A percentile compares a stretch with the other conserved stretches of the same genome.
Conservation (phyloP, 352 stramenopile genomes). For the Pythium brassicae region DNA sequence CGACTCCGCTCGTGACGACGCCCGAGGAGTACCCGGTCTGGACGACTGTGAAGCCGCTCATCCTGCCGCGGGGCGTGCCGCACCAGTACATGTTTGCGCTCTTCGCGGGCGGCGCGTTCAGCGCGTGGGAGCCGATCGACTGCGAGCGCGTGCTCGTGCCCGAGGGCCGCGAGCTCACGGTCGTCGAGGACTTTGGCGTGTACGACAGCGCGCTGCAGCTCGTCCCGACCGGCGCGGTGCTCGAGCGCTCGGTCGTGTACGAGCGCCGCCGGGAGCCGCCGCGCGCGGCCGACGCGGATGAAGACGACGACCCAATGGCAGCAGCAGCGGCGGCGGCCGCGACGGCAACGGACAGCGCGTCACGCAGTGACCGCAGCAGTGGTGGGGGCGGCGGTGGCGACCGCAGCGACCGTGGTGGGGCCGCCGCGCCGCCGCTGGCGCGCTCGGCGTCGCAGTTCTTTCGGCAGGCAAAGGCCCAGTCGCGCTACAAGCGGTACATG, state of each 20-base stretch:
- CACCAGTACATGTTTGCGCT: constrained; percentile 91
- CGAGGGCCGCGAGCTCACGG: constrained; percentile 75
- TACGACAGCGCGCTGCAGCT: constrained; percentile 66
- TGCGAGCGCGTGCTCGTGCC: constrained; percentile 68
- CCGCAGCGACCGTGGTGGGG: background rate
- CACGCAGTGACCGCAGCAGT: no score
- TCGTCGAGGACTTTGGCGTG: constrained; percentile 70
- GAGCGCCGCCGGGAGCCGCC: constrained; percentile 29
- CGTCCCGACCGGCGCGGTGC: constrained; percentile 45
- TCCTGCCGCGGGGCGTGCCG: constrained; percentile 79
- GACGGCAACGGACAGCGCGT: no score
- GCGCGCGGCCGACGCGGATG: constrained; percentile 12
- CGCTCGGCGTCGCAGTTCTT: constrained; percentile 50
- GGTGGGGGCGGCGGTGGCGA: background rate
- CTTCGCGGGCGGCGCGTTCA: constrained; percentile 83
- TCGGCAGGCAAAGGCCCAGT: constrained; percentile 70
- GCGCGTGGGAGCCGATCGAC: constrained; percentile 77
- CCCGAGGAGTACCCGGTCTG: constrained; percentile 96
- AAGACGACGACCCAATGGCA: constrained; percentile 22
- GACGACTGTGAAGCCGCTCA: constrained; percentile 92
- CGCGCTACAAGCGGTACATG: constrained; percentile 77
- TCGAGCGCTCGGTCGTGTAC: constrained; percentile 61
- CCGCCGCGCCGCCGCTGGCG: constrained; percentile 6
- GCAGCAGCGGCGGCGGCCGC: background rate
- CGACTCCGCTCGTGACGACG: constrained; percentile 94